These are phyloP conservation scores for Collybia sordida DNA, from an alignment of 768 basidiomycete genomes.

Conservation along the genomic window DNA sequence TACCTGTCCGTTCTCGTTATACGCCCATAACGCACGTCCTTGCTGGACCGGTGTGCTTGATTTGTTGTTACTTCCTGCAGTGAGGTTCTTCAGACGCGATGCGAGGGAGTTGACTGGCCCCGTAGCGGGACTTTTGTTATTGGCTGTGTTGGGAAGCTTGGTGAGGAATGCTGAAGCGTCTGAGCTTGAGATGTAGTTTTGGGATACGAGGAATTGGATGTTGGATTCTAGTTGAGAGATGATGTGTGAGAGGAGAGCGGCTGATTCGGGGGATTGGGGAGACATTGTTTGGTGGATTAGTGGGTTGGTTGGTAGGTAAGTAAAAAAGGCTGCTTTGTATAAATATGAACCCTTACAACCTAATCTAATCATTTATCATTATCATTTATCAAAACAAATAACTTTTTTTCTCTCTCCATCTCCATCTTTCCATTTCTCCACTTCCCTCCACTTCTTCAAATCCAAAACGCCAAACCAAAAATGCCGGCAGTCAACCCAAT, in stretches of 20 bases:
- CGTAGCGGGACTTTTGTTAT: slow-evolving; percentile 1
- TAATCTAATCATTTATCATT: too few relatives aligned
- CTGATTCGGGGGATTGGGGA: background rate
- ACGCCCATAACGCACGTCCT: slow-evolving; percentile 61
- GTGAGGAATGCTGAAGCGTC: slow-evolving; percentile 47
- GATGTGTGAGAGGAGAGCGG: slow-evolving; percentile 39
- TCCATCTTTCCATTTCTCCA: background rate
- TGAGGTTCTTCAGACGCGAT: slow-evolving; percentile 9
- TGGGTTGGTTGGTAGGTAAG: too few relatives aligned
- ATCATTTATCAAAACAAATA: too few relatives aligned
- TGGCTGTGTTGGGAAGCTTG: slow-evolving; percentile 33
- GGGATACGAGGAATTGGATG: slow-evolving; percentile 51
- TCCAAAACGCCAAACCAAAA: slow-evolving; percentile 1
- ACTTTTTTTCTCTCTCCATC: background rate
- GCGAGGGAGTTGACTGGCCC: slow-evolving; percentile 7
- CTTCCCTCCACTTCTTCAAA: background rate
- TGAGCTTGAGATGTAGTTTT: slow-evolving; percentile 43
- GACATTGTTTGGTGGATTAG: background rate
- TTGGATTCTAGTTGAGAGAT: slow-evolving; percentile 55
- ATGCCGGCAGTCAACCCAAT: slow-evolving; percentile 43
- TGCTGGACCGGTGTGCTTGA: slow-evolving; percentile 27
- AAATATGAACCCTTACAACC: too few relatives aligned
- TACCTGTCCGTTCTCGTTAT: slow-evolving; percentile 60
- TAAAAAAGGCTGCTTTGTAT: too few relatives aligned
- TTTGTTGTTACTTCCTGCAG: slow-evolving; percentile 1